Percentiles rank a stretch among this genome's conserved stretches.
Evolutionary conservation across 768 basidiomycete genomes (phyloP).

Genomic region (Baorangia bicolor): DNA sequence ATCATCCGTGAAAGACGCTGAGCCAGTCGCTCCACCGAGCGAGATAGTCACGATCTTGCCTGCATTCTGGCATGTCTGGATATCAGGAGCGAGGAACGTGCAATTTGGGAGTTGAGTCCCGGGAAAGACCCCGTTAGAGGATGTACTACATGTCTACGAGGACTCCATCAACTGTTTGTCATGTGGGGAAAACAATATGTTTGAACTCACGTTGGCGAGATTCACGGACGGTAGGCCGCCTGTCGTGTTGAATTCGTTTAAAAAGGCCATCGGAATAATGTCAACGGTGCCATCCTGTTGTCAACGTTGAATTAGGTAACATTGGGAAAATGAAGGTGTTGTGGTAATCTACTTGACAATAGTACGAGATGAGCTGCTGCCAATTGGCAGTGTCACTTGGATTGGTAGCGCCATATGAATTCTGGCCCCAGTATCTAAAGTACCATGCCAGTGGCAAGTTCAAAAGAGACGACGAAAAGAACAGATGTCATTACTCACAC

Average conservation of each 20-base stretch:
- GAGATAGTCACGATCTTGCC: slow-evolving; percentile 63
- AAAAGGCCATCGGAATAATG: slow-evolving; percentile 60
- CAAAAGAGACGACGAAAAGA: not conserved
- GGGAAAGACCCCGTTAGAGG: slow-evolving; percentile 55
- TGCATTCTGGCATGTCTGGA: slow-evolving; percentile 60
- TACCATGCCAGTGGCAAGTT: not conserved
- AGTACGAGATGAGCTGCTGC: slow-evolving; percentile 34
- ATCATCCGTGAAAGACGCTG: slow-evolving; percentile 58
- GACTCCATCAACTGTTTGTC: not conserved
- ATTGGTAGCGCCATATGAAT: slow-evolving; percentile 37
- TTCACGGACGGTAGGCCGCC: slow-evolving; percentile 61
- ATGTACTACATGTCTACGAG: slow-evolving; percentile 58
- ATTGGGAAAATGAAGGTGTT: not conserved
- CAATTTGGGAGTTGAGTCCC: slow-evolving; percentile 66
- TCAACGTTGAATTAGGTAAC: not conserved
- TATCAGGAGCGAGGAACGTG: slow-evolving; percentile 56
- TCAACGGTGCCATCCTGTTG: slow-evolving; percentile 55
- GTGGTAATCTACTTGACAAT: slow-evolving; percentile 27
- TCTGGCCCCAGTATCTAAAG: slow-evolving; percentile 38
- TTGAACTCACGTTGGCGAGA: slow-evolving; percentile 50
- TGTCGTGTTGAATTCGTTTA: slow-evolving; percentile 56
- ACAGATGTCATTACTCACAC: slow-evolving; percentile 5
- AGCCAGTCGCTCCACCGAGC: slow-evolving; percentile 64
- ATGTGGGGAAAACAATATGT: not conserved
- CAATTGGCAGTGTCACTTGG: slow-evolving; percentile 28